These are phyloP conservation scores for Zoysia japonica DNA, from an alignment of 176 grass and related monocot species.

Conservation along the genomic window DNA sequence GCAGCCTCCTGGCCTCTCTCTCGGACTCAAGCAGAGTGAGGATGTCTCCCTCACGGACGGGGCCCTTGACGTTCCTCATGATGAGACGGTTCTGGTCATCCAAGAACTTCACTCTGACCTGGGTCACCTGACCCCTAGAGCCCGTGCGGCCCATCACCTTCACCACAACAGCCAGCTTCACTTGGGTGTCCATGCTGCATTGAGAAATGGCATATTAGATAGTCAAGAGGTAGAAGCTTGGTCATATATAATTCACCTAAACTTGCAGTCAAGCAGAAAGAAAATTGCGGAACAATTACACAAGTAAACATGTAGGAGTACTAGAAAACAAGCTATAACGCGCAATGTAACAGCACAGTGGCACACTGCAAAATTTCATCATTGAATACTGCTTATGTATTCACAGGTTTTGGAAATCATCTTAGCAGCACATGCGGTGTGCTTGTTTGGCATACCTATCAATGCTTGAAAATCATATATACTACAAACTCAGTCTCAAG, in stretches of 20 bases:
- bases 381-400: not conserved
- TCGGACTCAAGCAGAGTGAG: slow-evolving; percentile 86
- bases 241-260: not conserved
- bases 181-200: slow-evolving; percentile 81
- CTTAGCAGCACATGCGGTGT: not conserved
- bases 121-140: slow-evolving; percentile 84
- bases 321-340: not conserved
- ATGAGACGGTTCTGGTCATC: slow-evolving; percentile 95
- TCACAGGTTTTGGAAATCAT: not conserved
- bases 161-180: slow-evolving; percentile 84
- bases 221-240: not conserved
- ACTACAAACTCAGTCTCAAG: not conserved
- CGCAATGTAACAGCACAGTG: no score
- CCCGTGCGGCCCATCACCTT: slow-evolving; percentile 84
- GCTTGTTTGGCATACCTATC: not conserved
- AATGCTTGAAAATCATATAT: no score
- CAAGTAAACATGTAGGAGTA: not conserved
- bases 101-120: slow-evolving; percentile 90
- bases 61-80: slow-evolving; percentile 90
- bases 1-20: slow-evolving; percentile 86
- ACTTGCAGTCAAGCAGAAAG: not conserved
- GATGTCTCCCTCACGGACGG: slow-evolving; percentile 75
- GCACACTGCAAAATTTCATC: not conserved
- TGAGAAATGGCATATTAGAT: not conserved
- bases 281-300: not conserved